A percentile compares a stretch with the other conserved stretches of the same genome.
phyloP scores from a whole-genome alignment of 306 rosid species.

The Begonia loranthoides region DNA sequence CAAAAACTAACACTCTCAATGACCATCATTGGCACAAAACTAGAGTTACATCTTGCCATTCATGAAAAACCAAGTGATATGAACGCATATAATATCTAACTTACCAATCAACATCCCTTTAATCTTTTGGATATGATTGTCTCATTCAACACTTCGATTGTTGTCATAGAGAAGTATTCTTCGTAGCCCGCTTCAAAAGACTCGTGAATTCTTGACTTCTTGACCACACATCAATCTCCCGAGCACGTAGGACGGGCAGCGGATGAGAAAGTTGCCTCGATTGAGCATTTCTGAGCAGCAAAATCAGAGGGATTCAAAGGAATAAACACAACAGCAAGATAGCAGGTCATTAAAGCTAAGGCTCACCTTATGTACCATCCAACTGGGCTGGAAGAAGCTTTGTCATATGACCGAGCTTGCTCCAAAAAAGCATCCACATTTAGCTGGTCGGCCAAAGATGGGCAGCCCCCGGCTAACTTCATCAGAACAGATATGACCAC shows the following conservation, averaged over 20 bases:
- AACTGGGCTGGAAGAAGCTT: constrained; percentile 88
- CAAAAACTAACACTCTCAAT: too few species aligned
- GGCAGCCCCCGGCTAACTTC: constrained; percentile 97
- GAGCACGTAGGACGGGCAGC: constrained; percentile 85
- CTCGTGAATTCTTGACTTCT: constrained; percentile 48
- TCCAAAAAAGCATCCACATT: constrained; percentile 93
- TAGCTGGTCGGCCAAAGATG: constrained; percentile 89
- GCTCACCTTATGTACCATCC: constrained; percentile 92
- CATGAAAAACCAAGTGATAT: too few species aligned
- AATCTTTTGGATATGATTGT: too few species aligned
- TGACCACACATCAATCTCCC: constrained; percentile 95
- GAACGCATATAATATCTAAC: too few species aligned
- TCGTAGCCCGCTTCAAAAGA: constrained; percentile 46
- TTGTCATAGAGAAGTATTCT: constrained; percentile 9
- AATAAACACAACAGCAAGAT: background rate
- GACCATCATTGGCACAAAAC: too few species aligned
- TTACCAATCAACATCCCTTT: too few species aligned
- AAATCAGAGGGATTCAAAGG: constrained; percentile 12
- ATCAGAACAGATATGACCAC: constrained; percentile 93
- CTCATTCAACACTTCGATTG: too few species aligned
- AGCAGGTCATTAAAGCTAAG: background rate
- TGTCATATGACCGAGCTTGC: constrained; percentile 95
- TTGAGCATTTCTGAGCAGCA: constrained; percentile 68
- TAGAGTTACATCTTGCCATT: too few species aligned
- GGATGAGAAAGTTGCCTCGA: constrained; percentile 95